Percentiles rank a stretch among this genome's conserved stretches.
phyloP scores from a whole-genome alignment of 2,329 filamentous ascomycete species.

The Hirsutella thompsonii region DNA sequence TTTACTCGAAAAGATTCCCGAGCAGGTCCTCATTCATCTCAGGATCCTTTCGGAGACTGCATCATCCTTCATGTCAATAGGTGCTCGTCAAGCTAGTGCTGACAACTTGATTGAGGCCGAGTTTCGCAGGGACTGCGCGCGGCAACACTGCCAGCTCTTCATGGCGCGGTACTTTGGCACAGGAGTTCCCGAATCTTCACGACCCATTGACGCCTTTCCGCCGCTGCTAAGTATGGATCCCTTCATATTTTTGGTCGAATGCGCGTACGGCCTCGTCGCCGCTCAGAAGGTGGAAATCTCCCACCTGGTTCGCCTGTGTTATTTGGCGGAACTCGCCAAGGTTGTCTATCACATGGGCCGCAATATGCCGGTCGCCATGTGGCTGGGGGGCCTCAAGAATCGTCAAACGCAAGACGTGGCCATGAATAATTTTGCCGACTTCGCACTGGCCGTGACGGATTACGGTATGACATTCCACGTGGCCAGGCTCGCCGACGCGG shows the following conservation, averaged over 20 bases:
- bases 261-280: constrained; percentile 55
- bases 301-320: constrained; percentile 74
- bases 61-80: constrained; percentile 69
- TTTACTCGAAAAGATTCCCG: constrained; percentile 71
- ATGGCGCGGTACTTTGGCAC: constrained; percentile 39
- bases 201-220: constrained; percentile 31
- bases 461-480: constrained; percentile 28
- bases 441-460: constrained; percentile 35
- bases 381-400: constrained; percentile 31
- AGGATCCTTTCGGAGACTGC: constrained; percentile 82
- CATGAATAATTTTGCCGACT: constrained; percentile 41
- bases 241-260: constrained; percentile 73
- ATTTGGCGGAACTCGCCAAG: constrained; percentile 82
- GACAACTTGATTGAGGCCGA: constrained; percentile 52
- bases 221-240: constrained; percentile 57
- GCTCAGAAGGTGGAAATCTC: constrained; percentile 60
- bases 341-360: constrained; percentile 49
- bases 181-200: constrained; percentile 24
- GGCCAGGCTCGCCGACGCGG: constrained; percentile 13
- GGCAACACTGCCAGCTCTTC: constrained; percentile 68
- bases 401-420: constrained; percentile 29
- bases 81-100: constrained; percentile 48
- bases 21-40: constrained; percentile 73
- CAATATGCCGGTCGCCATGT: constrained; percentile 37
- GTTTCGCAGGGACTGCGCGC: constrained; percentile 52